Evolutionary conservation across 2,329 filamentous ascomycete genomes (phyloP).

Genomic region (Aspergillus tamarii): DNA sequence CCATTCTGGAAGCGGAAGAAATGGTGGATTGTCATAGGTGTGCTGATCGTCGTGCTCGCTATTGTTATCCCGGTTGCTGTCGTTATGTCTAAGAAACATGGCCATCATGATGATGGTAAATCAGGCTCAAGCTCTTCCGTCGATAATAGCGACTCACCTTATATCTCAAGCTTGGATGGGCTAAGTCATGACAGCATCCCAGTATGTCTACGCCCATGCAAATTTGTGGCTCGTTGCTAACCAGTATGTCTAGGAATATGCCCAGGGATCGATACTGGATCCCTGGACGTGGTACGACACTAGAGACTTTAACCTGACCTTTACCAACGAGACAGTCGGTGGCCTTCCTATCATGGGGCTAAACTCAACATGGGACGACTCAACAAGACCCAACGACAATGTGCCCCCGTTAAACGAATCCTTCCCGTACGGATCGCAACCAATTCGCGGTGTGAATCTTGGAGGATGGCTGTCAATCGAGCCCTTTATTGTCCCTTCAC

Average conservation of each 20-base stretch:
- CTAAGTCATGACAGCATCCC: slow-evolving; percentile 64
- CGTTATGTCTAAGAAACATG: slow-evolving; percentile 66
- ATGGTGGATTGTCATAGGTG: slow-evolving; percentile 59
- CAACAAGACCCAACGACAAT: slow-evolving; percentile 72
- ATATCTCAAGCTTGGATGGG: slow-evolving; percentile 55
- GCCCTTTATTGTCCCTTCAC: slow-evolving; percentile 91
- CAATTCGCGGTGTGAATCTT: slow-evolving; percentile 87
- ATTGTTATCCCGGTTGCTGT: slow-evolving; percentile 71
- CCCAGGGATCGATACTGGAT: slow-evolving; percentile 77
- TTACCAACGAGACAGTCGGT: slow-evolving; percentile 81
- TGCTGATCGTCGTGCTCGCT: slow-evolving; percentile 60
- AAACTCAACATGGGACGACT: slow-evolving; percentile 83
- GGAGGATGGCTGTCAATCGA: slow-evolving; percentile 94
- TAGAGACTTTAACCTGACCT: slow-evolving; percentile 89
- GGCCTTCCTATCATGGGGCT: slow-evolving; percentile 90
- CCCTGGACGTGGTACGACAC: slow-evolving; percentile 93
- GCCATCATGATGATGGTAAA: slow-evolving; percentile 30
- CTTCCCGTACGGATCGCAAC: slow-evolving; percentile 78
- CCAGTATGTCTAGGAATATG: slow-evolving; percentile 49
- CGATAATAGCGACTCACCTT: slow-evolving; percentile 20
- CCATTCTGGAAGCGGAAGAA: slow-evolving; percentile 46
- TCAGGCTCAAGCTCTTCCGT: slow-evolving; percentile 30
- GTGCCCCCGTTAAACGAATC: slow-evolving; percentile 75
- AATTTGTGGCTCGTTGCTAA: slow-evolving; percentile 15
- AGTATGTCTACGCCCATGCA: slow-evolving; percentile 29